Evolutionary conservation across 176 grass and related monocot species (phyloP).

Genomic region (Coix lacrymajobi): DNA sequence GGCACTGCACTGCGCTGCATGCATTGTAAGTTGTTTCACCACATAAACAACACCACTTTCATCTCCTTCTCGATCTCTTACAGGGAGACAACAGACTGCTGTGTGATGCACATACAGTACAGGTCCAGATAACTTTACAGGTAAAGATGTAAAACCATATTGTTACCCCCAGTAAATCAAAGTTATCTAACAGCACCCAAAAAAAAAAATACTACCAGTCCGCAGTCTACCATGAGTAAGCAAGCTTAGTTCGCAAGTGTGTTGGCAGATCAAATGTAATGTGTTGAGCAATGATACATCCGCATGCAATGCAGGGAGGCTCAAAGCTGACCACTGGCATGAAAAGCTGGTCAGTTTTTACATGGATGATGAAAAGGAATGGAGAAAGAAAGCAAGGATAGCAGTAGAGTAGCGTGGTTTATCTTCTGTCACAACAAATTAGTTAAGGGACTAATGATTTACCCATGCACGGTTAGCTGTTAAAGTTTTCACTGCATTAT

Average conservation of each 20-base stretch:
- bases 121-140: constrained; percentile 24
- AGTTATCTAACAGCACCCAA: constrained; percentile 12
- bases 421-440: constrained; percentile 1
- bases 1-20: constrained; percentile 10
- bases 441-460: constrained; percentile 24
- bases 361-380: constrained; percentile 25
- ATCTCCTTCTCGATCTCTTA: constrained; percentile 15
- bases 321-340: constrained; percentile 26
- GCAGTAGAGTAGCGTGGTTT: constrained; percentile 1
- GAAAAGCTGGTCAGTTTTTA: constrained; percentile 50
- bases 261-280: constrained; percentile 18
- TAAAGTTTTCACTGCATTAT: constrained; percentile 24
- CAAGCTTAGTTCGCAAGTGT: constrained; percentile 40
- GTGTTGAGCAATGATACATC: constrained; percentile 31
- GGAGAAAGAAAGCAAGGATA: constrained; percentile 19
- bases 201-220: neutral
- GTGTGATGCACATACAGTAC: neutral
- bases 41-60: constrained; percentile 15
- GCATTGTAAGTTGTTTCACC: constrained; percentile 36
- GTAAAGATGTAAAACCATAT: constrained; percentile 24
- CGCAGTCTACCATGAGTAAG: constrained; percentile 8
- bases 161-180: constrained; percentile 20
- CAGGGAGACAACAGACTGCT: constrained; percentile 2
- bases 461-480: constrained; percentile 16
- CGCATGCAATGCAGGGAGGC: constrained; percentile 1